Base-by-base conservation (phyloP, 2,329 filamentous ascomycete species). In the Ceratocystis smalleyi region DNA sequence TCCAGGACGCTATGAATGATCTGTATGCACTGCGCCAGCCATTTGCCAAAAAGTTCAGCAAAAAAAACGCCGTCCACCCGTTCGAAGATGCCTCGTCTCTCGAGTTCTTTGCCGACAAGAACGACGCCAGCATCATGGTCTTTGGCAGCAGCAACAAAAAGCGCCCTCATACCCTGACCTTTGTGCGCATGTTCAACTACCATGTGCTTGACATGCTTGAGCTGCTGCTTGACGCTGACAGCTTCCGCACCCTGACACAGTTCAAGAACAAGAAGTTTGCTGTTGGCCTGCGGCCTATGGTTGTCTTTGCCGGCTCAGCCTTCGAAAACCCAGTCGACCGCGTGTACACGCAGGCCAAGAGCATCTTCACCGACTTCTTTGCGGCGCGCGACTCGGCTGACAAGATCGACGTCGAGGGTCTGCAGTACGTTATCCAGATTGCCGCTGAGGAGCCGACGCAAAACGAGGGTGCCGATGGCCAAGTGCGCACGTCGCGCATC, bases 41-140 rank as follows among this genome's bases (percentile, higher is more conserved):
- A 1, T 81, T 92, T 67, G 86, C 86, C 68, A 87, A 95, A 75
- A 91, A 91, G 69, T 96, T 99, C 78, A 89, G 85, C 76, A 99
- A 97, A 82, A 97, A 97, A 79, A 99, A 99, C 76, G 81, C 85
- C 69, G 87, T 96, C 70, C 91, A 94, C 75, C 94, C 94, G 1
- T 99, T 99, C 75, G 92, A 96, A 75, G 91, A 95, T 73, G 78
- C 88, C 68, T 80, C 86, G 32, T 92, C 88, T 63, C 82, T 97
- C 69, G 90, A 96, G 76, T 99, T 99, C 79, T 91, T 99, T 79
- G 87, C 87, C 68, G 86, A 91, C 73, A 99, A 97, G 79, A 99
- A 99, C 77, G 94, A 99, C 74, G 86, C 89, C 71, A 88, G 85
- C 57, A 78, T 96, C 59, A 81, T 96, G 69, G 81, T 94, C 69